These are phyloP conservation scores for Xylaria sp. DNA, from an alignment of 2,329 filamentous ascomycete genomes.

Conservation along the genomic window DNA sequence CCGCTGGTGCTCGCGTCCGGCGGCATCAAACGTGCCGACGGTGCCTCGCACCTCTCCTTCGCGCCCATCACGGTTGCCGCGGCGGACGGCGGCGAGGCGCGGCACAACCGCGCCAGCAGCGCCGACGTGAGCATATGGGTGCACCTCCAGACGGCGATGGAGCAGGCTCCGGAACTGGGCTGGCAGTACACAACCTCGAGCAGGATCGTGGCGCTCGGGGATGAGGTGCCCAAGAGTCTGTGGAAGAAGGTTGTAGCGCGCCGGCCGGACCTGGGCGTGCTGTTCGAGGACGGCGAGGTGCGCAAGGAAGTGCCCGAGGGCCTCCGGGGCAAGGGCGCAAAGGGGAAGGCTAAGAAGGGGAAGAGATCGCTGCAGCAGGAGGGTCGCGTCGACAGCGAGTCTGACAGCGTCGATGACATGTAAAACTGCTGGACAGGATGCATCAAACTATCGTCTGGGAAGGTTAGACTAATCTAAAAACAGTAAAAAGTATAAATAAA, in stretches of 20 bases:
- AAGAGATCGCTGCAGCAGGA: slow-evolving; percentile 40
- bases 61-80: slow-evolving; percentile 30
- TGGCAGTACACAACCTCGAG: slow-evolving; percentile 45
- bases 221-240: slow-evolving; percentile 39
- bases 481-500: background rate
- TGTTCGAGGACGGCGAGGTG: slow-evolving; percentile 47
- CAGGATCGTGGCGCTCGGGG: slow-evolving; percentile 37
- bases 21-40: slow-evolving; percentile 45
- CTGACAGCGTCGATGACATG: slow-evolving; percentile 37
- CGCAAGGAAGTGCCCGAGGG: slow-evolving; percentile 47
- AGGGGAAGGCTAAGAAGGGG: slow-evolving; percentile 45
- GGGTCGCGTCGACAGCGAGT: slow-evolving; percentile 35
- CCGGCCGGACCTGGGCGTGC: slow-evolving; percentile 44
- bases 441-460: background rate
- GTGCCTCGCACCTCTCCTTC: slow-evolving; percentile 39
- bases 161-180: slow-evolving; percentile 36
- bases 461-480: background rate
- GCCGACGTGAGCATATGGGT: slow-evolving; percentile 49
- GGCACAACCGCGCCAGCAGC: slow-evolving; percentile 34
- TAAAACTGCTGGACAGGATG: slow-evolving; percentile 1
- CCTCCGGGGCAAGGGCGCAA: slow-evolving; percentile 45
- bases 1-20: slow-evolving; percentile 45
- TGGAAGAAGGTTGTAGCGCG: slow-evolving; percentile 48
- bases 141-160: slow-evolving; percentile 40
- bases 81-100: slow-evolving; percentile 33